phyloP scores from a whole-genome alignment of 352 stramenopile genomes.

The Phytophthora fragariaefolia region DNA sequence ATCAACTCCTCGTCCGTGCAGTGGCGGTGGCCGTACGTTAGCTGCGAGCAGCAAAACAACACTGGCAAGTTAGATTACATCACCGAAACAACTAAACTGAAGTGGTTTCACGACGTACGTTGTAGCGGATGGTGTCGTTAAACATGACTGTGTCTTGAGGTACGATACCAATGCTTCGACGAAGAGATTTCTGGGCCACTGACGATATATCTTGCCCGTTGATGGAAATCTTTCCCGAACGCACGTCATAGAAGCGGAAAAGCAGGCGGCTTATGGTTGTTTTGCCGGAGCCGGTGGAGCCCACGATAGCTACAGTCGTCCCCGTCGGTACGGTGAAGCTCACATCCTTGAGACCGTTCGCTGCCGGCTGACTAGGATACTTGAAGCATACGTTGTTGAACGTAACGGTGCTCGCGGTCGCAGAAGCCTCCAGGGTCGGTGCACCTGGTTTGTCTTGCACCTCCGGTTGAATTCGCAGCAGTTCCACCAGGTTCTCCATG shows the following conservation, averaged over 20 bases:
- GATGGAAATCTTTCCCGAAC: slow-evolving; percentile 79
- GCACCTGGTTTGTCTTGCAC: slow-evolving; percentile 90
- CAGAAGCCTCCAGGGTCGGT: slow-evolving; percentile 45
- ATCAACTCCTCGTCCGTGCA: slow-evolving; percentile 92
- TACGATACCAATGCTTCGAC: slow-evolving; percentile 94
- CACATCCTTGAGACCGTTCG: slow-evolving; percentile 90
- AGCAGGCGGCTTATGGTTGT: slow-evolving; percentile 95
- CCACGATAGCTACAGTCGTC: slow-evolving; percentile 95
- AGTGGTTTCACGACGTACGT: slow-evolving; percentile 70
- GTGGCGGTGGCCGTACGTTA: slow-evolving; percentile 90
- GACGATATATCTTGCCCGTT: slow-evolving; percentile 91
- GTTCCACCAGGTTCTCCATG: slow-evolving; percentile 95
- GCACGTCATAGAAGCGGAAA: slow-evolving; percentile 97
- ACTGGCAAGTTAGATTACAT: slow-evolving; percentile 10
- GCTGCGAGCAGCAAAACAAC: slow-evolving; percentile 45
- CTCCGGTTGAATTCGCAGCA: slow-evolving; percentile 94
- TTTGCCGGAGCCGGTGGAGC: slow-evolving; percentile 92
- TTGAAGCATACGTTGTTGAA: slow-evolving; percentile 94
- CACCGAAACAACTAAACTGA: background rate
- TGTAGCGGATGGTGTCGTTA: slow-evolving; percentile 96
- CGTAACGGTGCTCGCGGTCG: slow-evolving; percentile 68
- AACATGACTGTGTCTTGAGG: slow-evolving; percentile 98
- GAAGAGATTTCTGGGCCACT: slow-evolving; percentile 91
- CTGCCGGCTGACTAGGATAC: slow-evolving; percentile 89
- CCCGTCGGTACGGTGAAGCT: slow-evolving; percentile 70